Conservation (phyloP, 371 early-diverging fungal species). For the Mortierella sp. region DNA sequence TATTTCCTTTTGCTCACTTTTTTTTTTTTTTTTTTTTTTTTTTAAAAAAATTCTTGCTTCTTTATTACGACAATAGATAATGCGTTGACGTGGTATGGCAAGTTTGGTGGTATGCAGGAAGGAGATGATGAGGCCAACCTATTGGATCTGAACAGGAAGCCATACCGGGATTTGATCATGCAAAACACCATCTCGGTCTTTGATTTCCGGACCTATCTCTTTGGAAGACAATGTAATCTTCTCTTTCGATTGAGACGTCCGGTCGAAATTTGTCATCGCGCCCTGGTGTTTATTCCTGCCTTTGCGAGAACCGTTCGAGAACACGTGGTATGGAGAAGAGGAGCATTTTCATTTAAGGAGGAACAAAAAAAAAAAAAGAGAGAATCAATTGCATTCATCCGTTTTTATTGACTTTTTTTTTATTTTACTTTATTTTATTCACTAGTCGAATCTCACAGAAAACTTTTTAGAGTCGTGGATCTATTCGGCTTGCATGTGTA, state of each 20-base stretch:
- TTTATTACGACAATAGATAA: conserved; percentile 60
- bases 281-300: conserved; percentile 76
- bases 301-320: conserved; percentile 80
- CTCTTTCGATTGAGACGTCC: conserved; percentile 75
- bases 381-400: no score
- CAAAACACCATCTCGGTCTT: conserved; percentile 93
- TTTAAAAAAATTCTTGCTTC: background rate
- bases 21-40: background rate
- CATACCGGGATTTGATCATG: conserved; percentile 87
- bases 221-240: conserved; percentile 87
- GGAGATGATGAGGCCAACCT: conserved; percentile 91
- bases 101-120: conserved; percentile 85
- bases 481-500: conserved; percentile 80
- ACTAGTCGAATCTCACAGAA: conserved; percentile 58
- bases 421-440: background rate
- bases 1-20: no score
- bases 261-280: conserved; percentile 75
- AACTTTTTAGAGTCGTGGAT: conserved; percentile 84
- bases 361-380: no score
- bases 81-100: conserved; percentile 90
- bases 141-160: conserved; percentile 78
- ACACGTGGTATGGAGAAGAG: conserved; percentile 59
- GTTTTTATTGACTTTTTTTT: no score
- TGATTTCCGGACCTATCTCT: conserved; percentile 94
- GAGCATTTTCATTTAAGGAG: no score